Conservation (phyloP, 2,329 filamentous ascomycete species). For the Emergomyces orientalis region DNA sequence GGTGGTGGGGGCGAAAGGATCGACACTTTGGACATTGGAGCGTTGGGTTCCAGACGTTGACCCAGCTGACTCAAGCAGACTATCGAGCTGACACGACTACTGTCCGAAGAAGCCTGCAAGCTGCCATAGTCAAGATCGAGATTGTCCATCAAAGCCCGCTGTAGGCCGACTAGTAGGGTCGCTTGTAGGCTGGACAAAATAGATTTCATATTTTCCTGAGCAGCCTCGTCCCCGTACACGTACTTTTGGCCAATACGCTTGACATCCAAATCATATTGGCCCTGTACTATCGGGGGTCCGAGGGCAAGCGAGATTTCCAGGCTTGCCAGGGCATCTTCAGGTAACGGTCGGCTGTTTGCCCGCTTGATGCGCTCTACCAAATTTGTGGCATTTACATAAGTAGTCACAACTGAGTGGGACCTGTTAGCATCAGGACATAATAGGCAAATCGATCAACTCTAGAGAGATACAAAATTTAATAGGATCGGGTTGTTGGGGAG, state of each 20-base stretch:
- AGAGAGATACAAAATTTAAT: background rate
- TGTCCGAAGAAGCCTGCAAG: constrained; percentile 30
- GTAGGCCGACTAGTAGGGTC: constrained; percentile 27
- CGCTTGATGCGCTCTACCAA: constrained; percentile 13
- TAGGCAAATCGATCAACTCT: background rate
- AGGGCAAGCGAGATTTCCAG: constrained; percentile 30
- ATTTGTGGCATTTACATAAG: constrained; percentile 13
- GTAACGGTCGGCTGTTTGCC: background rate
- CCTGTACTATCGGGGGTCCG: constrained; percentile 28
- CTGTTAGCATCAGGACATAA: background rate
- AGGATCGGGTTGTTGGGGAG: background rate
- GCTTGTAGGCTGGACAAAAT: constrained; percentile 32
- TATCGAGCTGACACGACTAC: constrained; percentile 28
- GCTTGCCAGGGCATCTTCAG: constrained; percentile 6
- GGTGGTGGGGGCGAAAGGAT: background rate
- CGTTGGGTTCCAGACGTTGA: constrained; percentile 22
- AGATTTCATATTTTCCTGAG: constrained; percentile 32
- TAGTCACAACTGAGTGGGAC: constrained; percentile 9
- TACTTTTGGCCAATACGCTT: constrained; percentile 28
- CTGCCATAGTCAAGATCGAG: constrained; percentile 24
- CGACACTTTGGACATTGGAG: background rate
- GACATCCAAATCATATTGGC: constrained; percentile 28
- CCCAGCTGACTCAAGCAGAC: constrained; percentile 29
- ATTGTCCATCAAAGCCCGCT: constrained; percentile 24
- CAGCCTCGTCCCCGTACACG: constrained; percentile 28